Evolutionary conservation across 495 filamentous ascomycete genomes (phyloP), one percentile per base, ranked within the genome.

Genomic region (Zalerion maritima): DNA sequence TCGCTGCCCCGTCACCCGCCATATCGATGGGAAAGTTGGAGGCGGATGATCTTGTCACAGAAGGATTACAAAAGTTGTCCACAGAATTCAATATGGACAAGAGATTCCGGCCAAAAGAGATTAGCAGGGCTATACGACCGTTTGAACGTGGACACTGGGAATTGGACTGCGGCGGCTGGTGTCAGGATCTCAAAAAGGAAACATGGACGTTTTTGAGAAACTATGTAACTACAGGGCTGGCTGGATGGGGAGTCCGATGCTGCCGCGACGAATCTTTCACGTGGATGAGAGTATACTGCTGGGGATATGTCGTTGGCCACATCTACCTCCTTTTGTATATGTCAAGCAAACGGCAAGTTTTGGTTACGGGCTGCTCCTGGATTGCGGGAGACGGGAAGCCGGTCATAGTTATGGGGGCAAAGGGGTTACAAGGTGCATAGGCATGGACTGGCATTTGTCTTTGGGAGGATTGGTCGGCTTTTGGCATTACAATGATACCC

Each of bases 111-210:
- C 75, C 75, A 2, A 28, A 34, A n/a, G 33, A 36, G 0, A 59
- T 70, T 43, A 45, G 49, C 3, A 65, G 79, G 4, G 38, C 42
- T 0, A 52, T 79, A 0, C 53, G 64, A 6, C 47, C 46, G 0
- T 57, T 70, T 10, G 80, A 86, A 42, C 54, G 79, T 17, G 80
- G 80, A 11, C 66, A 78, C 46, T 86, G 80, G 80, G 43, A 51
- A 8, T 26, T 84, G 2, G 58, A 62, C 13, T 62, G 69, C 31
- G 36, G 46, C 4, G 35, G 50, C 7, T 71, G 64, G 67, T 38
- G 46, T 4, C 17, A 38, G 4, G 41, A 41, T 0, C 42, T 58
- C 4, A 57, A 56, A 17, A 35, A 32, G 4, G 52, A 64, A 6
- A 68, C 71, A 29, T 84, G 79, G 80, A 36, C 46, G 2, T 80